A percentile compares a stretch with the other conserved stretches of the same genome.
Evolutionary conservation across 345 rosid genomes (phyloP).

Genomic region (Microthlaspi erraticum): DNA sequence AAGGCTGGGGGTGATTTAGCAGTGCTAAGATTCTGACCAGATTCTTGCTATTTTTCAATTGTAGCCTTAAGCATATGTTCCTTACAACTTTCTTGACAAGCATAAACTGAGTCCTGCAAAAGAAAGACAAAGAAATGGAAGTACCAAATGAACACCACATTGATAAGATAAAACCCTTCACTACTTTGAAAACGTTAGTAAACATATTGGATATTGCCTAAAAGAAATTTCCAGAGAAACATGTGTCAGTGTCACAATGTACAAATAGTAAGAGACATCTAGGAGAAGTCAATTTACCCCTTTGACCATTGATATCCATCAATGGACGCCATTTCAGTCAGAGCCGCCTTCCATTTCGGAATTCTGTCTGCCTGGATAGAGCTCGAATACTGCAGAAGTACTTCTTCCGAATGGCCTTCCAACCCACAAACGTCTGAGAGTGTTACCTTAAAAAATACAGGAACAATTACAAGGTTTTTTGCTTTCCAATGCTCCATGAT

Average conservation of each 20-base stretch:
- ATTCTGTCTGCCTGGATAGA: not conserved
- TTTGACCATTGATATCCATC: slow-evolving; percentile 35
- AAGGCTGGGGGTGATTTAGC: slow-evolving; percentile 10
- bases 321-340: slow-evolving; percentile 2
- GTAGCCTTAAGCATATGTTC: not conserved
- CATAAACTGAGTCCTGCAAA: not conserved
- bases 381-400: not conserved
- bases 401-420: slow-evolving; percentile 6
- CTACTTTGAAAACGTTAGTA: not conserved
- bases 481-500: slow-evolving; percentile 26
- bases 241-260: not conserved
- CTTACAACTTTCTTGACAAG: slow-evolving; percentile 35
- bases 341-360: slow-evolving; percentile 25
- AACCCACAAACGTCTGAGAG: slow-evolving; percentile 25
- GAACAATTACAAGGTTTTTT: slow-evolving; percentile 15
- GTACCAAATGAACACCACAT: not conserved
- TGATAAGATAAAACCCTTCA: not conserved
- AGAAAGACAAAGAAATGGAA: not conserved
- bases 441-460: slow-evolving; percentile 29
- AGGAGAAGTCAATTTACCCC: slow-evolving; percentile 11
- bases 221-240: not conserved
- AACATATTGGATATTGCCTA: not conserved
- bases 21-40: not conserved
- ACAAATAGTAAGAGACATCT: not conserved
- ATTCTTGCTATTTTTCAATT: slow-evolving; percentile 18